Evolutionary conservation across 495 filamentous ascomycete genomes (phyloP), one percentile per base, ranked within the genome.

Genomic region (Aspergillus leporis): DNA sequence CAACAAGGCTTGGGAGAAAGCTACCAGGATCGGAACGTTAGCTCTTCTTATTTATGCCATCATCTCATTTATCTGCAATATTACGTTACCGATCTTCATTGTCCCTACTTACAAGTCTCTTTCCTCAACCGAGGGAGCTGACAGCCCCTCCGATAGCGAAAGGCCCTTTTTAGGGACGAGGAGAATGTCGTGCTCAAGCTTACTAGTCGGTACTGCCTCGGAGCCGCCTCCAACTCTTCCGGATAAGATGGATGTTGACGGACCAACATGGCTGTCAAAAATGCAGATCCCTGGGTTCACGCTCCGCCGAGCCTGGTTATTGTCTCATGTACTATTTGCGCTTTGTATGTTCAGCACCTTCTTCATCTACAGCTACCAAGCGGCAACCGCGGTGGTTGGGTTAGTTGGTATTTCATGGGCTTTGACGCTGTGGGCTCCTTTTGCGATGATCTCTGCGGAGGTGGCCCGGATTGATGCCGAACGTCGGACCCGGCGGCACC

Each of bases 391-490:
- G 18, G 83, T 93, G 13, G 87, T 94, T 48, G 90, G 84, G 6
- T 67, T 94, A 13, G 81, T 95, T 58, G 92, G 92, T 18, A 85
- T 97, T 55, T 89, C 87, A 13, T 97, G 92, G 92, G 91, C 92
- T 22, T 74, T 96, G 51, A 90, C 91, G 19, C 80, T 92, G 31
- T 97, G 92, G 92, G 92, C 90, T 0, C 92, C 92, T 0, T 97
- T 93, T 78, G 92, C 92, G 36, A 86, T 97, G 61, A 96, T 97
- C 66, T 88, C 87, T 50, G 87, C 89, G 34, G 92, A 97, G 73
- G 90, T 97, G 43, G 85, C 85, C 50, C 87, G 87, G 53, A 85
- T 90, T 31, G 90, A 96, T 65, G 83, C 87, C 49, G 76, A 88
- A 21, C 80, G 85, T 50, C 86, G 89, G 21, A 72, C 80, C 19